phyloP scores from a whole-genome alignment of 331 rosid species.

The Rosa hybrid region DNA sequence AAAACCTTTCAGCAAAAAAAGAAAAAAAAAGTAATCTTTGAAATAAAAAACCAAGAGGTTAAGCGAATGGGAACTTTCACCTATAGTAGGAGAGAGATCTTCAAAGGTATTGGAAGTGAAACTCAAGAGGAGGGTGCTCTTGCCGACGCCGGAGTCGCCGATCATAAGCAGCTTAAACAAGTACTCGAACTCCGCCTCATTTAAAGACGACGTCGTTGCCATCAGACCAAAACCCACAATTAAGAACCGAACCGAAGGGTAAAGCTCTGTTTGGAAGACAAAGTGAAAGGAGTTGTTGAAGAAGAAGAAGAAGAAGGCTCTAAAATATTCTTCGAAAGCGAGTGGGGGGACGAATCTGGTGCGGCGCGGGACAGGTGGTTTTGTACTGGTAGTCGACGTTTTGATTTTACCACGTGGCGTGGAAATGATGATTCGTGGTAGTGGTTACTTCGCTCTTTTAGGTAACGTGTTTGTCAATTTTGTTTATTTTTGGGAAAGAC shows the following conservation, averaged over 20 bases:
- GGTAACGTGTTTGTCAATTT: too few relatives aligned
- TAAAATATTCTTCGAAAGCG: not conserved
- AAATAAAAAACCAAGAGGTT: not conserved
- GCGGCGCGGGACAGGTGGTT: not conserved
- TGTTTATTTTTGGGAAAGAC: too few relatives aligned
- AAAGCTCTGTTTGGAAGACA: not conserved
- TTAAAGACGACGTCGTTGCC: constrained; percentile 39
- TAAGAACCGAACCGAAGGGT: not conserved
- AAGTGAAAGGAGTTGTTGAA: not conserved
- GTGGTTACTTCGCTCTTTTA: not conserved
- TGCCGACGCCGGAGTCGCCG: constrained; percentile 90
- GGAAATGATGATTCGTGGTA: not conserved
- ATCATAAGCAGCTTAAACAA: constrained; percentile 74
- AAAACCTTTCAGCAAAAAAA: not conserved
- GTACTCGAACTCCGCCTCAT: constrained; percentile 66
- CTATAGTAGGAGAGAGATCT: constrained; percentile 78
- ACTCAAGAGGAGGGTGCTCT: constrained; percentile 69
- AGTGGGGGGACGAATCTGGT: not conserved
- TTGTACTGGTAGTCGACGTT: not conserved
- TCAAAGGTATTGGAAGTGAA: constrained; percentile 68
- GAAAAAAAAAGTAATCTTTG: too few relatives aligned
- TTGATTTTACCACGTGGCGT: not conserved
- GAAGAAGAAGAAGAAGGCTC: not conserved
- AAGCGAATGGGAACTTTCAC: not conserved
- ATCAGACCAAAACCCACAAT: not conserved